Evolutionary conservation across 108 stramenopile species (phyloP), one percentile per base, ranked within the genome.

Genomic region (Fragilariopsis cylindrus): DNA sequence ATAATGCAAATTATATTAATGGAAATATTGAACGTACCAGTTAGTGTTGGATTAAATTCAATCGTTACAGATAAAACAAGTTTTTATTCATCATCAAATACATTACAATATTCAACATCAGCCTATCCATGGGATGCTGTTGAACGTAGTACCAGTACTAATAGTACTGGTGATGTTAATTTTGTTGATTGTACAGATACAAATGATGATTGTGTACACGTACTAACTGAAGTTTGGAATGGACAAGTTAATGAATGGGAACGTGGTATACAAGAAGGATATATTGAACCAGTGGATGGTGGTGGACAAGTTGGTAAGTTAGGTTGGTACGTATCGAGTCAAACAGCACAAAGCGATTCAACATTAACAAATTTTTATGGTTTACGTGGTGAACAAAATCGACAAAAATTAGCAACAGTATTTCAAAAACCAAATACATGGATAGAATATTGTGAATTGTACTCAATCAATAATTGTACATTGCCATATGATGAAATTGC

Each of bases 391-490:
- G 79, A 80, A 63, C 71, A 74, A 7, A 76, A 76, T 53, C 63
- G 80, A 19, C 62, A 67, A 12, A 56, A 73, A 45, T 41, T 84
- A 41, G 83, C 83, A 4, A 65, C 70, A 46, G 68, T 46, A 4
- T 84, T 84, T 40, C 43, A 63, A 12, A 60, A 70, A 4, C 83
- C 83, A 41, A 81, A 76, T 6, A 81, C 76, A 2, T 84, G 83
- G 83, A 46, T n/a, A 2, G 80, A 84, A 6, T 84, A 84, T 58
- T 84, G 83, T 47, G 18, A 57, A 1, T 30, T 56, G 0, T 76
- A 78, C 0, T 72, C 70, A 5, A 5, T 64, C 12, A 81, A 18
- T 44, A 80, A 73, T 39, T 84, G 82, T 62, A 15, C 56, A 42
- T 30, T 44, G 2, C 44, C 72, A 4, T 30, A 30, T 30, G 56